phyloP scores from a whole-genome alignment of 75 land plant genomes.

The Chamaecyparis obtusa region DNA sequence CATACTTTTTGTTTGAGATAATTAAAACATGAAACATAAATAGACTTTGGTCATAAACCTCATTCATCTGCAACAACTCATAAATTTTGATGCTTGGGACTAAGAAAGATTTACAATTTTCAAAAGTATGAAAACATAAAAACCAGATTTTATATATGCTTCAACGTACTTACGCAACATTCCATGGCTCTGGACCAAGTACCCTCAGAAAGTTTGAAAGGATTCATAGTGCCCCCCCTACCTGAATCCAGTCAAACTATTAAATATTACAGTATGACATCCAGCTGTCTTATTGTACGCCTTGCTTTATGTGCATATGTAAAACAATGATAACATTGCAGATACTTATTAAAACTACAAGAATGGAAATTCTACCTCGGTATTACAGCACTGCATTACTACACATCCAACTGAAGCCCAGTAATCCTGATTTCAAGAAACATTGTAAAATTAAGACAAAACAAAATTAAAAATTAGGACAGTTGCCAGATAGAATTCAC shows the following conservation, averaged over 20 bases:
- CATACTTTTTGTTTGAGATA: background rate
- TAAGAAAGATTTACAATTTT: background rate
- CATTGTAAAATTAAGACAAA: background rate
- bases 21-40: background rate
- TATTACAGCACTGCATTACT: constrained; percentile 92
- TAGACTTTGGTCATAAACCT: background rate
- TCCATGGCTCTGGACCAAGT: constrained; percentile 99
- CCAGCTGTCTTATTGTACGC: background rate
- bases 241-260: constrained; percentile 36
- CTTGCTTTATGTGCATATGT: background rate
- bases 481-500: background rate
- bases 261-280: background rate
- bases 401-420: constrained; percentile 98
- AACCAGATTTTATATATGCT: background rate
- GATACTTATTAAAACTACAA: background rate
- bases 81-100: background rate
- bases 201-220: constrained; percentile 89
- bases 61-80: background rate
- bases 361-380: constrained; percentile 55
- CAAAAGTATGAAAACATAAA: constrained; percentile 1
- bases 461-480: background rate
- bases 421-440: constrained; percentile 54
- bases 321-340: background rate
- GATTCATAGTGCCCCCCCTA: constrained; percentile 99
- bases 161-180: constrained; percentile 86